Base-by-base conservation (phyloP, 2,329 filamentous ascomycete genomes). In the Xylariaceae sp. region DNA sequence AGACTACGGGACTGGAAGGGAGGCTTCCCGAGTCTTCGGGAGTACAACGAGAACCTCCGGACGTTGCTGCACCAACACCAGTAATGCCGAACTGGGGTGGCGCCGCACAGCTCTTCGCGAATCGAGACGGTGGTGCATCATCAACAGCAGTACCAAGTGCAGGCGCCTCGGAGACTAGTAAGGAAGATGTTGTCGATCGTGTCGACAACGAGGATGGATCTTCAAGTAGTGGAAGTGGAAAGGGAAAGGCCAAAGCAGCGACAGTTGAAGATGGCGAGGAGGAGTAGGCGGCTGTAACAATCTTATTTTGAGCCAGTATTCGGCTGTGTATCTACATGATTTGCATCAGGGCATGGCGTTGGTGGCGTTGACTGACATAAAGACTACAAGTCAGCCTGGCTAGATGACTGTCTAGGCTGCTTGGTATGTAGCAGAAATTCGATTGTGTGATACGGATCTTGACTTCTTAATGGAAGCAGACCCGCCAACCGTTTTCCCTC, bases 71-170 rank as follows among this genome's bases (percentile, higher is more conserved):
- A 4, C 73, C 73, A 2, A 73, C 68, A 17, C 72, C 73, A 13
- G 55, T 72, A 17, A 55, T 68, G 43, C 73, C 74, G 4, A 71
- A 68, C 42, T 78, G 75, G 74, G 71, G 71, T 35, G 70, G 72
- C 12, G 59, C 69, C 2, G 65, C 71, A 13, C 74, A 76, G 51
- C 59, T 76, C 0, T 76, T 76, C 42, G 59, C 60, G 13, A 62
- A 32, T 32, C 8, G 30, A 6, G 30, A 17, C 13, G 16, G 13
- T 32, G 30, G 30, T n/a, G 16, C 30, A n/a, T 32, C 30, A 7
- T 32, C 43, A 34, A 49, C 15, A 41, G 17, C 38, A 16, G 29
- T 3, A 12, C 40, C 9, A 38, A 15, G 19, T 15, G 19, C 19
- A 34, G 17, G 35, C 37, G 37, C 29, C 41, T 30, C 12, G 26